phyloP scores from a whole-genome alignment of 768 basidiomycete species.

The Psilocybe cubensis region DNA sequence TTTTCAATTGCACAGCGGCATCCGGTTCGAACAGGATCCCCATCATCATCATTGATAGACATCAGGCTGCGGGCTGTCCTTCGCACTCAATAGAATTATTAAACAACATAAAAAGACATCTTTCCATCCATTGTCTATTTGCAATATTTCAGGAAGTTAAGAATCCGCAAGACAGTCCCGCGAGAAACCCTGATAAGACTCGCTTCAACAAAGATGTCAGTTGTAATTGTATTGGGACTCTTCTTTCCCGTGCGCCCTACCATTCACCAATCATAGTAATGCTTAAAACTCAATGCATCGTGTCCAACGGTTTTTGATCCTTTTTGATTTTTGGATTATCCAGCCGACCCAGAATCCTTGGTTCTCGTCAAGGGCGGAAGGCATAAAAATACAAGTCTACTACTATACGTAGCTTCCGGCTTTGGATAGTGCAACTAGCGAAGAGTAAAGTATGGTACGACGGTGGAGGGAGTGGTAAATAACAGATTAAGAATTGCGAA shows the following conservation, averaged over 20 bases:
- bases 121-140: not conserved
- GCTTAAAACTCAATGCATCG: too few relatives aligned
- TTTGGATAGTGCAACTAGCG: constrained; percentile 47
- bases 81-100: constrained; percentile 20
- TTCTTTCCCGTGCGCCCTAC: too few relatives aligned
- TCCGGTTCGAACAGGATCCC: constrained; percentile 86
- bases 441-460: constrained; percentile 44
- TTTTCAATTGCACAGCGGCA: constrained; percentile 59
- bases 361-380: constrained; percentile 25
- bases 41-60: constrained; percentile 70
- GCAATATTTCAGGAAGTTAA: not conserved
- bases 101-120: not conserved
- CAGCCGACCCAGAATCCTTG: constrained; percentile 19
- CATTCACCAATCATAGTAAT: too few relatives aligned
- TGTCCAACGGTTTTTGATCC: not conserved
- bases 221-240: too few relatives aligned
- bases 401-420: constrained; percentile 53
- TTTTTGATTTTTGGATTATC: constrained; percentile 19
- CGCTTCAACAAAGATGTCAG: too few relatives aligned
- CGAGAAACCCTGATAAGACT: not conserved
- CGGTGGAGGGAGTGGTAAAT: constrained; percentile 21
- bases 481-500: constrained; percentile 26
- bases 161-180: not conserved
- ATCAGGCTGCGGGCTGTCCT: constrained; percentile 12
- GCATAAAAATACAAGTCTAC: constrained; percentile 62